phyloP scores from a whole-genome alignment of 2,329 filamentous ascomycete species.

The Nemania abortiva region DNA sequence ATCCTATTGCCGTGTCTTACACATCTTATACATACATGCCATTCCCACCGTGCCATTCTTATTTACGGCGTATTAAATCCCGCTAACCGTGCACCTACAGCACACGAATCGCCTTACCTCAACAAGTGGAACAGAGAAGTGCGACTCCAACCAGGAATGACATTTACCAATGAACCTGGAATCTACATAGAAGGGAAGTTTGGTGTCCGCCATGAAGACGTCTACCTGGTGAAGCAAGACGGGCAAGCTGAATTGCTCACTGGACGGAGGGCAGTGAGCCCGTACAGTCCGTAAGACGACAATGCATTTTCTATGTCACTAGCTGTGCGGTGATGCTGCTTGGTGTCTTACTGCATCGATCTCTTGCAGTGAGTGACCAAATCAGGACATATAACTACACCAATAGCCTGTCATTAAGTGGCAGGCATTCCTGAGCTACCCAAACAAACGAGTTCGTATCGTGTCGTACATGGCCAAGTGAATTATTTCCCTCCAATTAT shows the following conservation, averaged over 20 bases:
- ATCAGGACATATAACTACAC: background rate
- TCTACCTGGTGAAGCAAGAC: conserved; percentile 67
- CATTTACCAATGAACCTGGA: conserved; percentile 73
- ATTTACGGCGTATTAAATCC: background rate
- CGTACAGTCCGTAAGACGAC: conserved; percentile 61
- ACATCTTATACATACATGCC: too few species aligned
- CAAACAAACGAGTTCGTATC: background rate
- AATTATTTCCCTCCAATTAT: background rate
- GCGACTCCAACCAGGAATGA: conserved; percentile 67
- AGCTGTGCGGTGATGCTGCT: background rate
- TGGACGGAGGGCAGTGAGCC: conserved; percentile 62
- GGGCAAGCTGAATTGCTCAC: conserved; percentile 68
- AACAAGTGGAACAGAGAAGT: conserved; percentile 69
- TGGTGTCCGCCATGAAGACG: conserved; percentile 72
- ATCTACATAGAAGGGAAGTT: conserved; percentile 71
- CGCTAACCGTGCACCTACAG: conserved; percentile 45
- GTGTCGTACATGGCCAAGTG: background rate
- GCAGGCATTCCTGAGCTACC: background rate
- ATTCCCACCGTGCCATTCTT: background rate
- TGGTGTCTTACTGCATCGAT: background rate
- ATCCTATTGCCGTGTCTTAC: background rate
- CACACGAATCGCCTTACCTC: conserved; percentile 73
- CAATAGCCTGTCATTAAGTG: background rate
- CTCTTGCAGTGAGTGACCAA: background rate
- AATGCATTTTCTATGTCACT: background rate